These are phyloP conservation scores for Saururus chinensis DNA, from an alignment of 164 flowering plant species.

Conservation along the genomic window DNA sequence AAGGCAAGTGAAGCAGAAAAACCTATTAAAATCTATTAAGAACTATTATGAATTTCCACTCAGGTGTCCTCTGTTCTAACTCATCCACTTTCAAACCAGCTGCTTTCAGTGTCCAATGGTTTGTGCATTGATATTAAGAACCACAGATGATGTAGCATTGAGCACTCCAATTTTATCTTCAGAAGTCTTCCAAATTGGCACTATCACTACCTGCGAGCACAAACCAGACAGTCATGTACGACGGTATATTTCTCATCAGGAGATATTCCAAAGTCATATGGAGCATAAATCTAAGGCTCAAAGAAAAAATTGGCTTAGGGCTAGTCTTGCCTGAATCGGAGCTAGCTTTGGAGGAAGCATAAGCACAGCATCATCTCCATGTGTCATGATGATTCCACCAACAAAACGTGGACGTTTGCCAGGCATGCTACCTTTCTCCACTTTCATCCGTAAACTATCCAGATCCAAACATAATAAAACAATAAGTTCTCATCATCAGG, in stretches of 20 bases:
- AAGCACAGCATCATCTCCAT: constrained; percentile 85
- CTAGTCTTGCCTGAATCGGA: constrained; percentile 58
- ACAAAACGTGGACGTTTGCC: constrained; percentile 98
- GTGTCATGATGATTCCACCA: constrained; percentile 94
- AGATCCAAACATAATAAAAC: background rate
- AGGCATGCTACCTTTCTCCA: constrained; percentile 81
- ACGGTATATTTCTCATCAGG: background rate
- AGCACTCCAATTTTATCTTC: constrained; percentile 63
- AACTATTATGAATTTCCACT: constrained; percentile 99
- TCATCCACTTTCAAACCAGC: constrained; percentile 78
- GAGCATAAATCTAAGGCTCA: background rate
- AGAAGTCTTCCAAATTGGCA: constrained; percentile 87
- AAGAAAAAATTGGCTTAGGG: background rate
- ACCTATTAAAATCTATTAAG: too few relatives aligned
- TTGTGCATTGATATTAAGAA: too few relatives aligned
- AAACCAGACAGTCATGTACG: background rate
- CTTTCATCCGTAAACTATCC: constrained; percentile 77
- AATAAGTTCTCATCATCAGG: background rate
- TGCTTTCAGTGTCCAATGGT: constrained; percentile 33
- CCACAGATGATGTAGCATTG: constrained; percentile 55
- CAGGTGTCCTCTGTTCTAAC: constrained; percentile 85
- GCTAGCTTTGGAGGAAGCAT: constrained; percentile 93
- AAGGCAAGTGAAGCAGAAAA: too few relatives aligned
- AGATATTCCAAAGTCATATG: background rate
- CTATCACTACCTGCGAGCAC: constrained; percentile 55